Evolutionary conservation across 352 stramenopile species (phyloP).

Genomic region (Phytopythium cucurbitacearum): DNA sequence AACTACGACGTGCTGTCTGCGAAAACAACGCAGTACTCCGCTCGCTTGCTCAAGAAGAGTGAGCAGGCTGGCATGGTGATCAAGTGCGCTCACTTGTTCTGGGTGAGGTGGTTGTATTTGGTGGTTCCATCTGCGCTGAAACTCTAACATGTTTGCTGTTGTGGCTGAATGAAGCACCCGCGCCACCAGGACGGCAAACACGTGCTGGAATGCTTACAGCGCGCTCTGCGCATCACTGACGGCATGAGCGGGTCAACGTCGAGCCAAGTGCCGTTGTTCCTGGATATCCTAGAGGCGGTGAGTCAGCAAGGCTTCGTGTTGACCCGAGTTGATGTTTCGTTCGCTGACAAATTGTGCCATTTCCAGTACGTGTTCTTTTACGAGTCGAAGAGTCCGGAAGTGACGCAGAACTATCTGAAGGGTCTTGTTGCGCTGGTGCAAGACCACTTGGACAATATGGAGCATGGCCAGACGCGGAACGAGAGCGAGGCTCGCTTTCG

Average conservation of each 20-base stretch:
- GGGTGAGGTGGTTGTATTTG: constrained; percentile 34
- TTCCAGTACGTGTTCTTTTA: constrained; percentile 93
- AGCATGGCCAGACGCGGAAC: constrained; percentile 46
- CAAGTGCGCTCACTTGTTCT: constrained; percentile 95
- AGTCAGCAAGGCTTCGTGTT: constrained; percentile 8
- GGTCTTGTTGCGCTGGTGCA: constrained; percentile 87
- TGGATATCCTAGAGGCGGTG: constrained; percentile 94
- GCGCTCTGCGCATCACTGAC: constrained; percentile 94
- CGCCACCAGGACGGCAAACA: constrained; percentile 90
- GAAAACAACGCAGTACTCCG: constrained; percentile 95
- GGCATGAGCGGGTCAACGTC: constrained; percentile 65
- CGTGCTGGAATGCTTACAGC: constrained; percentile 96
- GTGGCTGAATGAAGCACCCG: constrained; percentile 33
- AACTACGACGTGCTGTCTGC: constrained; percentile 96
- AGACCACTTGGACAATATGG: constrained; percentile 92
- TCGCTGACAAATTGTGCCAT: constrained; percentile 1
- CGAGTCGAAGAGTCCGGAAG: constrained; percentile 70
- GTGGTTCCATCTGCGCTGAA: constrained; percentile 3
- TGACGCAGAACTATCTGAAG: constrained; percentile 67
- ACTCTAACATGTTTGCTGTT: constrained; percentile 11
- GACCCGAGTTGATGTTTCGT: constrained; percentile 3
- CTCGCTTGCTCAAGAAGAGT: constrained; percentile 95
- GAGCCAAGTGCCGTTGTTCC: constrained; percentile 92
- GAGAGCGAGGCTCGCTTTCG: constrained; percentile 84
- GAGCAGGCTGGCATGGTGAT: constrained; percentile 96